phyloP scores from a whole-genome alignment of 192 early-diverging fungal genomes.

The Pilaira anomala region DNA sequence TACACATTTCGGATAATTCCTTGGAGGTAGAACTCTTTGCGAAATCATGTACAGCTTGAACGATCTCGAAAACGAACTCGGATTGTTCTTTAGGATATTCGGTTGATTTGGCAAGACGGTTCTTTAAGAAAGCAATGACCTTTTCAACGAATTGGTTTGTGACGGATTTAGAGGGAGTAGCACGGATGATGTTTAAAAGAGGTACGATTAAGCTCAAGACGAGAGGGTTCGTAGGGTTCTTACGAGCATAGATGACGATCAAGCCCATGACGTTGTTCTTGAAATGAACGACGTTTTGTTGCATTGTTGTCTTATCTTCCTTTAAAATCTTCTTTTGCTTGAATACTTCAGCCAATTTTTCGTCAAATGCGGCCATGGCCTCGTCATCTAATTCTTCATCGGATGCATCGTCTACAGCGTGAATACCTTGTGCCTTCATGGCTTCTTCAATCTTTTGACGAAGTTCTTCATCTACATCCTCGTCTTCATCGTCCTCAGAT shows the following conservation, averaged over 20 bases:
- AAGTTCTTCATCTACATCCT: conserved; percentile 71
- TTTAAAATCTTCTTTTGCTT: conserved; percentile 76
- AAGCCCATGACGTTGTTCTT: conserved; percentile 87
- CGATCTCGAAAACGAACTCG: conserved; percentile 54
- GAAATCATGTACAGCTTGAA: conserved; percentile 68
- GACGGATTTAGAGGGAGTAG: conserved; percentile 49
- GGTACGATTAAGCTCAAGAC: conserved; percentile 69
- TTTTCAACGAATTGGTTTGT: conserved; percentile 69
- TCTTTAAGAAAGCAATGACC: conserved; percentile 58
- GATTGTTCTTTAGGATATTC: conserved; percentile 59
- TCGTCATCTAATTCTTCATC: conserved; percentile 44
- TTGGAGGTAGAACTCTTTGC: conserved; percentile 62
- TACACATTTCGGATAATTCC: conserved; percentile 49
- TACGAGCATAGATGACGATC: conserved; percentile 71
- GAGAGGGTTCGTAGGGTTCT: conserved; percentile 64
- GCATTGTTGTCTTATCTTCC: conserved; percentile 72
- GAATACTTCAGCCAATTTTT: conserved; percentile 93
- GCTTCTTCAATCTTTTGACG: conserved; percentile 68
- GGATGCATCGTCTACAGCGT: conserved; percentile 52
- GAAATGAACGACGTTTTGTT: conserved; percentile 81
- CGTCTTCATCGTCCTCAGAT: conserved; percentile 38
- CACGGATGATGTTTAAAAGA: conserved; percentile 59
- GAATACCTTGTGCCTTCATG: conserved; percentile 53
- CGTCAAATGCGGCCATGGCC: conserved; percentile 69
- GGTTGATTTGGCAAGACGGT: conserved; percentile 59